Base-by-base conservation (phyloP, 495 filamentous ascomycete genomes). In the Haplographium delicatum region DNA sequence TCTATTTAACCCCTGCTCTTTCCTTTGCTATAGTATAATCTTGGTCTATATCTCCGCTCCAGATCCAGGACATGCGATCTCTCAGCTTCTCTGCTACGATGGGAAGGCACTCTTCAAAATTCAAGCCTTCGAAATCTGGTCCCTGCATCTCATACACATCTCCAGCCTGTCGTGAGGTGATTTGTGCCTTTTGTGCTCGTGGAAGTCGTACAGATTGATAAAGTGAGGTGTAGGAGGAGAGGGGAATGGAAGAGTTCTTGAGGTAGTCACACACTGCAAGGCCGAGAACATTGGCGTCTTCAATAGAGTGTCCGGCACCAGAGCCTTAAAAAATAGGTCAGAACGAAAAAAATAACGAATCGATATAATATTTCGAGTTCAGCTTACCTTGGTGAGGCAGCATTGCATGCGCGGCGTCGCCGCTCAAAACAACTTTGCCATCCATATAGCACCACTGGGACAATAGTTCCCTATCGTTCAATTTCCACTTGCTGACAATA, bases 161-260 rank as follows among this genome's bases (percentile, higher is more conserved):
- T 1, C 68, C 70, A 0, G 68, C 61, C 15, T 65, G 59, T 3
- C 67, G 56, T 23, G 62, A 59, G 5, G 65, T 68, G 24, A 59
- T 51, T 43, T 71, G 70, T 18, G 62, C 57, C 35, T 65, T 64
- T 50, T 69, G 63, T 7, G 68, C 65, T 22, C 70, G 62, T 0
- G 70, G 69, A 4, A 67, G 48, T 2, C 70, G 63, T 1, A 71
- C 66, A n/a, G 50, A 42, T 57, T 73, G 68, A 39, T 73, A 72
- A 2, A 73, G 57, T 10, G 54, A 31, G 47, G 65, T 64, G 42
- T 57, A 70, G n/a, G 35, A 7, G n/a, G 55, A 39, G 15, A 68
- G 50, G 1, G 34, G 19, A 13, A 24, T 9, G 0, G 3, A n/a
- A 1, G 28, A 11, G 25, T 31, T 31, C 7, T 6, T 13, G 13